Evolutionary conservation across 2,329 filamentous ascomycete genomes (phyloP), one percentile per base, ranked within the genome.

Genomic region (Leptoxyphium fumago): DNA sequence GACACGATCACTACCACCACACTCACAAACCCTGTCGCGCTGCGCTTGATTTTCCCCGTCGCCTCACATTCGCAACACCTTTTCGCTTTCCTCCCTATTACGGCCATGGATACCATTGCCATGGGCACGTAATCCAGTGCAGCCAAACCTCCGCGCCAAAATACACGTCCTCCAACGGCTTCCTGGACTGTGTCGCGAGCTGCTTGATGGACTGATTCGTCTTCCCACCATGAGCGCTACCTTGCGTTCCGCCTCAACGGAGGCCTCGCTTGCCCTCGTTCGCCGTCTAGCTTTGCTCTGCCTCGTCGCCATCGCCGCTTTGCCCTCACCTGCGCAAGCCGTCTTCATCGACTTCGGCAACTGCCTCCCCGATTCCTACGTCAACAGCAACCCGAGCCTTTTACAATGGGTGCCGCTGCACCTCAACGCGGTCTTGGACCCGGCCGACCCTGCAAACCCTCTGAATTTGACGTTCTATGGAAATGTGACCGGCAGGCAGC

Each of bases 401-500:
- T 72, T 96, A 29, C 87, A 95, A 67, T 94, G 89, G 68, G 70
- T 78, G 10, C 88, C 91, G 2, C 62, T 80, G 30, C 78, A 75
- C 52, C 75, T 91, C 45, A 78, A 84, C 55, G 89, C 84, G 45
- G 65, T 67, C 15, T 94, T 94, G 67, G 45, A 52, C 21, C 29
- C 47, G 29, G 74, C 85, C 54, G 66, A 74, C 49, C 61, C 74
- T 4, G 71, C 67, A 42, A 77, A 88, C 57, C 75, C 72, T 36
- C 70, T 98, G 41, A 78, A 75, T 49, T 68, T 95, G 44, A 91
- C 79, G 1, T 74, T 94, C 40, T 96, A 86, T 68, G 89, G 88
- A 42, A 95, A 96, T 63, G 86, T 96, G 28, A 84, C 81, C 8
- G 91, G 91, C 40, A 77, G 80, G 42, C 71, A 74, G 39, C 69